Evolutionary conservation across 768 basidiomycete species (phyloP), one percentile per base, ranked within the genome.

Genomic region (Epithele typhae): DNA sequence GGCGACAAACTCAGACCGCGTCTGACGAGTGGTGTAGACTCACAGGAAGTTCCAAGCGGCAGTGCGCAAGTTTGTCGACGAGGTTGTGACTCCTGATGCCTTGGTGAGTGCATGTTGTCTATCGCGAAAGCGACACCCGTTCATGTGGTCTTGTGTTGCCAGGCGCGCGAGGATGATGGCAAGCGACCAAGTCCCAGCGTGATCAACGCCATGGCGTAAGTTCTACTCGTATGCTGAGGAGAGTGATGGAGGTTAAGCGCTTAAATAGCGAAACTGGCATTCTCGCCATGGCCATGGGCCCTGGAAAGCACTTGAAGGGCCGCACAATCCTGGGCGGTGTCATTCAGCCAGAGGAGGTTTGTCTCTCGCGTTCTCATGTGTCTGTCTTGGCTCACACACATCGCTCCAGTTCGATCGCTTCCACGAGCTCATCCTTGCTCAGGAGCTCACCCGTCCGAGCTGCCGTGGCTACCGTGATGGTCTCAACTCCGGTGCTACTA

Each of bases 201-300:
- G 25, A 69, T 93, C 40, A 80, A 92, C 56, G 79, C 81, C 51
- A 87, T 95, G 87, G 81, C 88, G 84, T 86, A 54, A 45, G 73
- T 61, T 1, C 8, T 4, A 1, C 2, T 37, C 5, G n/a, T 34
- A 25, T 24, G 8, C 17, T 8, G 14, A 30, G 8, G 27, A 30
- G 27, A 30, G 14, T 14, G 27, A 30, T 7, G 7, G 8, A 30
- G 27, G 27, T 14, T 30, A 30, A 30, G 8, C 14, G 27, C 14
- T 30, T 30, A 30, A 7, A n/a, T 36, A 85, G 82, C 14, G 81
- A 81, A 41, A 43, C 78, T 24, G 82, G 92, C 58, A 45, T 97
- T 17, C 87, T 91, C 61, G 88, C 90, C 12, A 95, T 96, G 91
- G 76, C 89, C 18, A 74, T 94, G 68, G 95, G 95, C 14, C 94